phyloP scores from a whole-genome alignment of 2,329 filamentous ascomycete species.

The Fusarium sacchari region DNA sequence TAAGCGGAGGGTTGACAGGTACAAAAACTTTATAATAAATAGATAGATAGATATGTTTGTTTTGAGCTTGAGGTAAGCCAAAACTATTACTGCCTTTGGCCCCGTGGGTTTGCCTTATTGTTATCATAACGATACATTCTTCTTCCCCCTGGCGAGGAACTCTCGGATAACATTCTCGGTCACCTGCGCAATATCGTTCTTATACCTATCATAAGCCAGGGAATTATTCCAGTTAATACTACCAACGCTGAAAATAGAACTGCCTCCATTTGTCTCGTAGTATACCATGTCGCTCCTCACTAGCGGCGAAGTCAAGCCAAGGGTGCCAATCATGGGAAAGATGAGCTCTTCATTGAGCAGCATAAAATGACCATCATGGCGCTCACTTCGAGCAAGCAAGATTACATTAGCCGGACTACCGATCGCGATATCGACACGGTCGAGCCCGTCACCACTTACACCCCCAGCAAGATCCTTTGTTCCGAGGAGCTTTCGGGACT shows the following conservation, averaged over 20 bases:
- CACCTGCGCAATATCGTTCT: background rate
- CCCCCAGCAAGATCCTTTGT: background rate
- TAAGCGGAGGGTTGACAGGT: rapidly evolving
- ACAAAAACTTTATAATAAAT: rapidly evolving
- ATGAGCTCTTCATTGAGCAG: background rate
- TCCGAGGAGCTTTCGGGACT: background rate
- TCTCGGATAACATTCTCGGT: background rate
- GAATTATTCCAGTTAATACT: background rate
- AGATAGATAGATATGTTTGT: background rate
- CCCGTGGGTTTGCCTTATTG: rapidly evolving
- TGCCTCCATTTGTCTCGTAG: background rate
- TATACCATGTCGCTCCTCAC: background rate
- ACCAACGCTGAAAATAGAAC: background rate
- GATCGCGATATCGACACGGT: background rate
- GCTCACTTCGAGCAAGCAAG: background rate
- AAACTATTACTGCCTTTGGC: rapidly evolving
- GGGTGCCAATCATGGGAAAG: background rate
- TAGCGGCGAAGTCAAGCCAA: background rate
- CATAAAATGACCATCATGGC: background rate
- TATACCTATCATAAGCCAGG: background rate
- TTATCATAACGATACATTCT: background rate
- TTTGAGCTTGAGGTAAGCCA: rapidly evolving
- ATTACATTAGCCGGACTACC: rapidly evolving
- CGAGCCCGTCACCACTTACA: background rate
- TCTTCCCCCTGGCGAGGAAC: background rate